Conservation (phyloP, 2,329 filamentous ascomycete species). For the Cercospora sp. region DNA sequence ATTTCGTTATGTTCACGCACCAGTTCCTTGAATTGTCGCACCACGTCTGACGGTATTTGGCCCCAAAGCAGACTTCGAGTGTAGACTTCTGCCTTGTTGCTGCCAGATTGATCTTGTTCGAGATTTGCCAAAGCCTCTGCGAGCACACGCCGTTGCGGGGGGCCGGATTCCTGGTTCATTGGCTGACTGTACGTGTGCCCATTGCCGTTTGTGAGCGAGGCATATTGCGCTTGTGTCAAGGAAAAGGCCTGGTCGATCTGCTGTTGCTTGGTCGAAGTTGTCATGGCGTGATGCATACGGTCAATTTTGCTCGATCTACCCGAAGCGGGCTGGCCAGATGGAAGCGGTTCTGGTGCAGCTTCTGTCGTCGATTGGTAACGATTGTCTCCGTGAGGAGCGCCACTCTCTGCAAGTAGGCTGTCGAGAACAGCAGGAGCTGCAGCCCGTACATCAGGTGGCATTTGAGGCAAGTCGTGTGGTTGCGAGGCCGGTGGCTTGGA, state of each 20-base stretch:
- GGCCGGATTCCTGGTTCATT: constrained; percentile 26
- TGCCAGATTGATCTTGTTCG: constrained; percentile 57
- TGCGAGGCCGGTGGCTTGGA: constrained; percentile 74
- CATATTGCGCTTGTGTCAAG: constrained; percentile 83
- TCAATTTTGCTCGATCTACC: constrained; percentile 36
- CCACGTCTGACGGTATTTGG: constrained; percentile 86
- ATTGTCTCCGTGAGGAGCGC: constrained; percentile 12
- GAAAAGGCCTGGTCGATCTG: constrained; percentile 85
- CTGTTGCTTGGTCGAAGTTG: constrained; percentile 73
- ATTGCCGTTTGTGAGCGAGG: constrained; percentile 69
- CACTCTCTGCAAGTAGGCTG: constrained; percentile 55
- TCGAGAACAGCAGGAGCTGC: constrained; percentile 76
- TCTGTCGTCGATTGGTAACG: constrained; percentile 11
- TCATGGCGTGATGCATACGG: constrained; percentile 49
- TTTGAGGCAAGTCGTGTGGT: constrained; percentile 69
- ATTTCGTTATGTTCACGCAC: constrained; percentile 61
- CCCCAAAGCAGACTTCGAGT: constrained; percentile 92
- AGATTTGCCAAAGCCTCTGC: constrained; percentile 79
- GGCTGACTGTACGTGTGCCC: constrained; percentile 61
- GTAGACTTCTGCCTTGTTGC: constrained; percentile 76
- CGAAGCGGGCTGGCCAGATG: constrained; percentile 22
- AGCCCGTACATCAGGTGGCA: constrained; percentile 77
- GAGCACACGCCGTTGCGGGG: constrained; percentile 63
- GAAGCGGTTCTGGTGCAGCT: constrained; percentile 28
- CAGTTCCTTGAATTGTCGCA: constrained; percentile 89